Evolutionary conservation across 148 eudicot genomes (phyloP).

Genomic region (Rheum nobile): DNA sequence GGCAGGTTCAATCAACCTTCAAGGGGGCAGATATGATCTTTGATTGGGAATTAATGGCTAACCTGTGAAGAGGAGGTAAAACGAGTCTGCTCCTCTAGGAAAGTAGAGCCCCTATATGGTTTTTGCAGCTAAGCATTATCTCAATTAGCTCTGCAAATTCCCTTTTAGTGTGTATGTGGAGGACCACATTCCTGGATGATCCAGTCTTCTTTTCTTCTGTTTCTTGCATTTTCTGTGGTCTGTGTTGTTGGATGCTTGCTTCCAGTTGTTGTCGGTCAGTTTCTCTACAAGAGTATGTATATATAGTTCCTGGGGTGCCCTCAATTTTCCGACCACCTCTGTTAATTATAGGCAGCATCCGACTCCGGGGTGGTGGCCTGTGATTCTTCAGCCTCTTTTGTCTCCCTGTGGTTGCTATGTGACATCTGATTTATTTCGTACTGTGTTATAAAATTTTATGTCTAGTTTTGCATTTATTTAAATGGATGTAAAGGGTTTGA

Average conservation of each 20-base stretch:
- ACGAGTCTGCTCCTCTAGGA: neutral
- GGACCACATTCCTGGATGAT: neutral
- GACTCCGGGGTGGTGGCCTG: neutral
- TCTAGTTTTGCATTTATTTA: neutral
- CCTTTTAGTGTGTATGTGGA: neutral
- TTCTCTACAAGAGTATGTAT: neutral
- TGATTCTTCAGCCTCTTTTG: neutral
- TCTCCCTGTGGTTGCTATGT: neutral
- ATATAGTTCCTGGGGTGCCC: conserved; percentile 1
- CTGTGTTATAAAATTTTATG: neutral
- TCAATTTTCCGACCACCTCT: neutral
- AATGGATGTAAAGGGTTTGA: neutral
- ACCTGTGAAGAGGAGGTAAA: conserved; percentile 3
- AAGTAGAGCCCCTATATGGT: neutral
- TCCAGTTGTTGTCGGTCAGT: neutral
- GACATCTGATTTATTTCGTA: neutral
- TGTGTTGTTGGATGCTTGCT: neutral
- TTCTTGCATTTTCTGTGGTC: neutral
- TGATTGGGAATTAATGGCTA: neutral
- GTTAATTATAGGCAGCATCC: neutral
- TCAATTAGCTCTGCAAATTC: neutral
- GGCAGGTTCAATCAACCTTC: neutral
- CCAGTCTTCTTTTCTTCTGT: neutral
- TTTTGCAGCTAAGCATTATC: neutral
- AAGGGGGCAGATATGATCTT: neutral